Evolutionary conservation across 23 red algal genomes (phyloP).

Genomic region (Agarophyton chilense): DNA sequence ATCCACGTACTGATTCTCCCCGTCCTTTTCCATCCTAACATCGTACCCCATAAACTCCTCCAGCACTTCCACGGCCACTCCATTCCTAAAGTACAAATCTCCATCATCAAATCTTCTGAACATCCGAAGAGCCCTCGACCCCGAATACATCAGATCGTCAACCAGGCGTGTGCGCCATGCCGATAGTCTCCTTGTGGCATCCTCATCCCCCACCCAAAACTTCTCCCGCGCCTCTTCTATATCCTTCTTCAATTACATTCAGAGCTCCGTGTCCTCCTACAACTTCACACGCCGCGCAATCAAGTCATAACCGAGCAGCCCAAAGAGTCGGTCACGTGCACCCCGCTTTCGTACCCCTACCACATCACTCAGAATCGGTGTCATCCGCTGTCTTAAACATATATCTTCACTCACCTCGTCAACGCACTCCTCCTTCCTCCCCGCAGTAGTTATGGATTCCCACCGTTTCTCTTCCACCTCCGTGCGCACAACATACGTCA

Average conservation of each 20-base stretch:
- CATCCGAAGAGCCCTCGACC: not conserved
- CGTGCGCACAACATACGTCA: not conserved
- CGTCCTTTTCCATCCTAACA: no score
- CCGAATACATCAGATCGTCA: conserved; percentile 2
- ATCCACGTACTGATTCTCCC: no score
- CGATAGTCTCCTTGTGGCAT: no score
- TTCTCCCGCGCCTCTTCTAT: no score
- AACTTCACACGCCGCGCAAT: not conserved
- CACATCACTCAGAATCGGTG: not conserved
- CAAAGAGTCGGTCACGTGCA: no score
- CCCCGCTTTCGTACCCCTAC: no score
- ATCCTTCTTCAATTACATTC: no score
- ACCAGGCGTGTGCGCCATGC: no score
- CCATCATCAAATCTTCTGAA: not conserved
- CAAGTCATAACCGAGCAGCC: conserved; percentile 4
- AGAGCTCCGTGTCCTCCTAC: not conserved
- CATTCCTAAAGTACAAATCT: not conserved
- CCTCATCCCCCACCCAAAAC: no score
- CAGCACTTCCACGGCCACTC: not conserved
- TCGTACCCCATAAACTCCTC: no score
- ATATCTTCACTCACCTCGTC: not conserved
- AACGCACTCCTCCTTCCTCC: not conserved
- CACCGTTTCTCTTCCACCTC: not conserved
- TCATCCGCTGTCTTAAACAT: conserved; percentile 8
- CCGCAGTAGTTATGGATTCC: not conserved